Evolutionary conservation across 306 rosid genomes (phyloP), one percentile per base, ranked within the genome.

Genomic region (Vachellia pachyceras): DNA sequence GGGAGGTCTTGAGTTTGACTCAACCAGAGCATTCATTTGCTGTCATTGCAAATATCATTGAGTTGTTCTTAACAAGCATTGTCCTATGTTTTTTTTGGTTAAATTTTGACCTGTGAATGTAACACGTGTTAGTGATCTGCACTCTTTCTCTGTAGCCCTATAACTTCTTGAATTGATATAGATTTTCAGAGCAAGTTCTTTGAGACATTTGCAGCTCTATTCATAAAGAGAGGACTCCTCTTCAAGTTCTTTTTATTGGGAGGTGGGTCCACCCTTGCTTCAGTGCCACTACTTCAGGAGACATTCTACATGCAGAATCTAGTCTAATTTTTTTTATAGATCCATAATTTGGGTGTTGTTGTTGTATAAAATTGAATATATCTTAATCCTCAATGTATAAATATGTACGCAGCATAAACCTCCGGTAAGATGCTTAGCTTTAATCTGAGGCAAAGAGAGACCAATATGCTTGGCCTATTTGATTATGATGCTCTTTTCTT

Each of bases 301-400:
- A 96, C 77, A 60, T 94, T 80, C 89, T 96, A 20, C 97, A 95
- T 77, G 88, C 93, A 94, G 91, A 88, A 80, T 96, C 91, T 96
- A 86, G 91, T 18, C 86, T 69, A 18, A 45, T 72, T 67, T 22
- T 33, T 72, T 67, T 22, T 33, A 20, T 25, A 77, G 29, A 65
- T 80, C 70, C 63, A 39, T 60, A 49, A 49, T 22, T 80, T 17
- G n/a, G 42, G 25, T 52, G 40, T 75, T 72, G 71, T 42, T 77
- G 70, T 71, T 79, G 25, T 77, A 79, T 86, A 25, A 67, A 80
- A 45, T 74, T 76, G 79, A 81, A 83, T 80, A 84, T 81, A 65
- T 82, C 80, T 83, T 60, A 47, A 54, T 79, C 72, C 50, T 55
- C 76, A 85, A 72, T 83, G 84, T 85, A 86, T 85, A 85, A 81